Evolutionary conservation across 164 flowering plant genomes (phyloP), one percentile per base, ranked within the genome.

Genomic region (Umbilicus rupestris): DNA sequence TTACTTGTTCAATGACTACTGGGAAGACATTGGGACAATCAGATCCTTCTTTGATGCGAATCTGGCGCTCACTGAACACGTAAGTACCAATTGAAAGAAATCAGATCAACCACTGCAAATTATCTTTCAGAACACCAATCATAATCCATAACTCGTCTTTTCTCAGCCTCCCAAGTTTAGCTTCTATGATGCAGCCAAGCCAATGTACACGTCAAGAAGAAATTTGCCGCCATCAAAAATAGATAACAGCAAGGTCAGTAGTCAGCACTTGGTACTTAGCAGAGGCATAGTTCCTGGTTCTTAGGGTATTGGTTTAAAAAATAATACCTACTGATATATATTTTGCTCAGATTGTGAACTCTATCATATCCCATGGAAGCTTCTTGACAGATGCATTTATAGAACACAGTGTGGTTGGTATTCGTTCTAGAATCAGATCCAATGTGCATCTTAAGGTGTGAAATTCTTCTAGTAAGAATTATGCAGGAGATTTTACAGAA

Each of bases 1-100:
- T 59, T 91, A 86, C 79, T 80, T 91, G 42, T 94, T 94, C 69
- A 89, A 91, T 72, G 96, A 89, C 70, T 94, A 94, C 65, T 94
- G 98, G 98, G 97, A 94, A 78, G 97, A 94, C 74, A 94, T 94
- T 76, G 97, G 98, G n/a, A 94, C 98, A 39, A 94, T 94, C 68
- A 81, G 82, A 79, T 90, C 98, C 71, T 94, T 94, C 74, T 94
- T 90, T 68, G 90, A 89, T 75, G 97, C 98, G 66, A 94, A 94
- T 70, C 95, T 94, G 19, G 97, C 97, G 69, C 93, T 91, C 24
- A 94, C 98, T 29, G 85, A 77, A 72, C 89, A 90, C 76, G 98
- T 94, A 81, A 80, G 90, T 67, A 72, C 30, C 20, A 5, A 28
- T 52, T 15, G 26, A 10, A 0, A 62, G n/a, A 17, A 62, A 39